Base-by-base conservation (phyloP, 2,329 filamentous ascomycete species). In the Diaporthe sp. region DNA sequence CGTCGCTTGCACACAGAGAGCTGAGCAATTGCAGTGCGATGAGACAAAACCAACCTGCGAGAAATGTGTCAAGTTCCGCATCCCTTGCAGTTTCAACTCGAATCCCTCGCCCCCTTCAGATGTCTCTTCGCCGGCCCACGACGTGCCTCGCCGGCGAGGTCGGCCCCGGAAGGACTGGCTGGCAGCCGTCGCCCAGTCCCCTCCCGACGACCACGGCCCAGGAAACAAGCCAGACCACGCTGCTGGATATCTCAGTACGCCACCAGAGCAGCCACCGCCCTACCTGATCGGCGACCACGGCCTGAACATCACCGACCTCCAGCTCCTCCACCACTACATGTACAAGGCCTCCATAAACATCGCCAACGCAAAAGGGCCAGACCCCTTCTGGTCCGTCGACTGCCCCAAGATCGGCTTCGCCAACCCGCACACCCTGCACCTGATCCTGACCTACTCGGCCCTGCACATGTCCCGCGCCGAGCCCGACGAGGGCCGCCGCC, bases 241-340 rank as follows among this genome's bases (percentile, higher is more conserved):
- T 7, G 4, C 37, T n/a, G 37, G 47, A 70, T 61, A 22, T 34
- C 44, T 31, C 1, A 31, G 31, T 25, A 37, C 44, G 12, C 28
- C 20, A 25, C 31, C 47, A n/a, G 63, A 51, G 7, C 63, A 53
- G 2, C 63, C 63, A 3, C 63, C 63, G 13, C 63, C 63, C 31
- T 68, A 68, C 31, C 63, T 51, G 44, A 49, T 68, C 44, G 44
- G 63, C 63, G 44, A 68, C 31, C 63, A 68, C 63, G 51, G 28
- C 8, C 71, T 79, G 25, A 78, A 80, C 72, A 42, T 79, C 22
- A 78, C 78, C 34, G 76, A 81, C 72, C 73, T 81, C 49, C 80
- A 82, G 61, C 77, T 82, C 5, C 77, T 80, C 22, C 77, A 81
- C 70, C 76, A 80, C 67, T 81, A 79, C 71, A 76, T 80, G 68